Conservation (phyloP, 805 yeast species). For the Starmerella sp. region DNA sequence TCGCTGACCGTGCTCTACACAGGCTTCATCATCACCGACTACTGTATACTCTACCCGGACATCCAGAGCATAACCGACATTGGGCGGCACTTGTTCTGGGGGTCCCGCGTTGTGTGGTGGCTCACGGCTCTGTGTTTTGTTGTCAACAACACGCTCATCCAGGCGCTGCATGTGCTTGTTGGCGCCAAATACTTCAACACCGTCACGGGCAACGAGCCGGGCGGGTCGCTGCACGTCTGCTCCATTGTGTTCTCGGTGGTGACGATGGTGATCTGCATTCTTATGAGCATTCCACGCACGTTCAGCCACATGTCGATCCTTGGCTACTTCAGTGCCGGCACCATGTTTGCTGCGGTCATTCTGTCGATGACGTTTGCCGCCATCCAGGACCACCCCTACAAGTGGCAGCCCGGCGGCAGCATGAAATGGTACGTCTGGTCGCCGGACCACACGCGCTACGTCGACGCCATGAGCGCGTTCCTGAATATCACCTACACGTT, state of each 20-base stretch:
- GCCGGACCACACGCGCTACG: constrained; percentile 41
- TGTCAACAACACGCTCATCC: constrained; percentile 45
- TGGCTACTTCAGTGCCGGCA: constrained; percentile 43
- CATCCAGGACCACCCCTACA: constrained; percentile 39
- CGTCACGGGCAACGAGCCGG: constrained; percentile 32
- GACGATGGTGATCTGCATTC: constrained; percentile 38
- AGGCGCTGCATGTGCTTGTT: constrained; percentile 48
- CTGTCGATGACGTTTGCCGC: constrained; percentile 46
- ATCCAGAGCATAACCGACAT: constrained; percentile 46
- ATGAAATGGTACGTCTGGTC: constrained; percentile 43
- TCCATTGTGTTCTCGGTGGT: constrained; percentile 44
- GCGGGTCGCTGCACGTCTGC: constrained; percentile 32
- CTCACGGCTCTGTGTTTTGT: constrained; percentile 45
- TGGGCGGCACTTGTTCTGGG: constrained; percentile 47
- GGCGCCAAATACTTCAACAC: constrained; percentile 53
- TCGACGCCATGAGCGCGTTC: constrained; percentile 43
- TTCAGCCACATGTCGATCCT: constrained; percentile 41
- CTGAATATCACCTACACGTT: constrained; percentile 52
- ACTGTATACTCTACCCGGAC: constrained; percentile 43
- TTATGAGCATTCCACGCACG: constrained; percentile 47
- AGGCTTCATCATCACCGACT: constrained; percentile 44
- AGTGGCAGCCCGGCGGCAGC: constrained; percentile 31
- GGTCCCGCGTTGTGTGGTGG: constrained; percentile 42
- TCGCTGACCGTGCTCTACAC: constrained; percentile 44
- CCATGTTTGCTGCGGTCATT: constrained; percentile 48